Evolutionary conservation across 1,284 basidiomycete genomes (phyloP).

Genomic region (Fomitopsis palustris): DNA sequence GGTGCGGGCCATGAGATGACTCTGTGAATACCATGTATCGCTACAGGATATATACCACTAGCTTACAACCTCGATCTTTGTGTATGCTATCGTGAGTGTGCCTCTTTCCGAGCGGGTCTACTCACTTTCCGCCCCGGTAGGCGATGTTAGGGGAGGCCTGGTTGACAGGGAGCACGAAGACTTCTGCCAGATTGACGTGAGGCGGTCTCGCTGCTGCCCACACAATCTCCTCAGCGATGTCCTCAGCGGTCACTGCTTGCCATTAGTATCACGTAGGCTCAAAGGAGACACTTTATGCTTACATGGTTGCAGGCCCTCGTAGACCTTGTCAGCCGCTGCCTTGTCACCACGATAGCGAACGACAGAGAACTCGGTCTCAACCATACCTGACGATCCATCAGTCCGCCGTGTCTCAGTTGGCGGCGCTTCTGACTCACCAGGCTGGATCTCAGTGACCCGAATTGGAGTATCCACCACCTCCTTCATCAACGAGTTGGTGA

Average conservation of each 20-base stretch:
- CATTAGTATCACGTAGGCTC: neutral
- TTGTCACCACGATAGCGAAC: conserved; percentile 86
- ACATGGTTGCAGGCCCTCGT: conserved; percentile 82
- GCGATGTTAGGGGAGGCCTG: conserved; percentile 71
- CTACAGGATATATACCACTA: neutral
- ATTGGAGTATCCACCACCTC: conserved; percentile 92
- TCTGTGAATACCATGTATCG: conserved; percentile 1
- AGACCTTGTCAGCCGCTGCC: conserved; percentile 81
- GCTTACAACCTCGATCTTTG: conserved; percentile 2
- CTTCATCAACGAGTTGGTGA: conserved; percentile 78
- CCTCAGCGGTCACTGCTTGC: conserved; percentile 65
- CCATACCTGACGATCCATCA: conserved; percentile 57
- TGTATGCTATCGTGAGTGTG: conserved; percentile 3
- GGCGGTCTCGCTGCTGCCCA: conserved; percentile 89
- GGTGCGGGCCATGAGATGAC: neutral
- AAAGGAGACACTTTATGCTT: conserved; percentile 9
- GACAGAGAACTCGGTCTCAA: conserved; percentile 90
- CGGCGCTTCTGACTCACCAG: conserved; percentile 49
- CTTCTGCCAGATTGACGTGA: conserved; percentile 83
- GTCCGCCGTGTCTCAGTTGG: neutral
- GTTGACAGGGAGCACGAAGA: conserved; percentile 77
- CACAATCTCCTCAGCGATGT: conserved; percentile 96
- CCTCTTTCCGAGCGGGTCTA: conserved; percentile 3
- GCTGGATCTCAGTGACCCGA: conserved; percentile 88
- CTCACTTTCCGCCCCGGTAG: conserved; percentile 44